Evolutionary conservation across 257 asterid species (phyloP).

Genomic region (Solanum tacnaense): DNA sequence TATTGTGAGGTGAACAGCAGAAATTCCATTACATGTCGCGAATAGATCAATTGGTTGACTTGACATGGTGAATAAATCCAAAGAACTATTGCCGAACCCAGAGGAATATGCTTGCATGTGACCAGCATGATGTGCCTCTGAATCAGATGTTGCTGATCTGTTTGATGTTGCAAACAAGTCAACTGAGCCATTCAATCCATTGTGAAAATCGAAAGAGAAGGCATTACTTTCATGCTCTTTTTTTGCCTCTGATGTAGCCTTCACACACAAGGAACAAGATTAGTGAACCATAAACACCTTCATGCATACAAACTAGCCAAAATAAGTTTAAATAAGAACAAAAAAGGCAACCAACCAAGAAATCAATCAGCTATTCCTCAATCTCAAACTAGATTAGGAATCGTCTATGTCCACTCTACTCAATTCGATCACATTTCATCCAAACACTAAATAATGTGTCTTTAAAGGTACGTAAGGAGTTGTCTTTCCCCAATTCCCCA

Average conservation of each 20-base stretch:
- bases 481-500: background rate
- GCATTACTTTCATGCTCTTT: slow-evolving; percentile 22
- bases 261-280: slow-evolving; percentile 14
- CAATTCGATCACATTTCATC: background rate
- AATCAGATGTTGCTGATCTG: background rate
- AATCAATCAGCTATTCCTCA: background rate
- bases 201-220: slow-evolving; percentile 15
- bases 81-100: slow-evolving; percentile 14
- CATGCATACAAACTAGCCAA: background rate
- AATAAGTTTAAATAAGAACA: background rate
- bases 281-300: slow-evolving; percentile 11
- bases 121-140: background rate
- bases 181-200: slow-evolving; percentile 10
- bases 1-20: slow-evolving; percentile 19
- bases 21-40: slow-evolving; percentile 24
- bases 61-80: slow-evolving; percentile 17
- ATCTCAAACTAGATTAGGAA: background rate
- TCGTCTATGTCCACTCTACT: background rate
- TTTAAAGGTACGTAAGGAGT: background rate
- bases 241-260: slow-evolving; percentile 33
- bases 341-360: background rate
- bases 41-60: slow-evolving; percentile 26
- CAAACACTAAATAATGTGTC: background rate
- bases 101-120: background rate
- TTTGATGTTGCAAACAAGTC: slow-evolving; percentile 1